These are phyloP conservation scores for Anthracocystis walkeri DNA, from an alignment of 1,284 basidiomycete species.

Conservation along the genomic window DNA sequence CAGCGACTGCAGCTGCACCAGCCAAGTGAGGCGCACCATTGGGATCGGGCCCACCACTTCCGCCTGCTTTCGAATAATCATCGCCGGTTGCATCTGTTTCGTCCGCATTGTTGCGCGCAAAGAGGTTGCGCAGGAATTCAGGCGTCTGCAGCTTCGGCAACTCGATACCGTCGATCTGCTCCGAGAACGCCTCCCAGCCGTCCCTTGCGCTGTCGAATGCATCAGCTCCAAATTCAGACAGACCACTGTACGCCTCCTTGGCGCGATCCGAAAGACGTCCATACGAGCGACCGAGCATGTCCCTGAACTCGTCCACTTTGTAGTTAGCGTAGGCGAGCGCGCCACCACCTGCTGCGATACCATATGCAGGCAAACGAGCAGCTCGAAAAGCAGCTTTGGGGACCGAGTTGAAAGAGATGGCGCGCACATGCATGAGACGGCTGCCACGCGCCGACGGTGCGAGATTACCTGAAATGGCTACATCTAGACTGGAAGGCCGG, in stretches of 20 bases:
- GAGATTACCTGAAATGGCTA: slow-evolving; percentile 10
- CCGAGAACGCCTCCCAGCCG: slow-evolving; percentile 41
- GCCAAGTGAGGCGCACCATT: slow-evolving; percentile 27
- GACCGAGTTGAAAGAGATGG: slow-evolving; percentile 65
- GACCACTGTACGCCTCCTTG: slow-evolving; percentile 45
- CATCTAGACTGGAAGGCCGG: slow-evolving; percentile 23
- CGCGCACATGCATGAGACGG: slow-evolving; percentile 62
- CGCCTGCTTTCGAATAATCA: slow-evolving; percentile 8
- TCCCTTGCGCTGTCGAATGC: slow-evolving; percentile 49
- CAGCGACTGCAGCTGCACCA: slow-evolving; percentile 54
- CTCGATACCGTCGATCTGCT: slow-evolving; percentile 45
- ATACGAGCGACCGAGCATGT: slow-evolving; percentile 42
- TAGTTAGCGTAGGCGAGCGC: slow-evolving; percentile 66
- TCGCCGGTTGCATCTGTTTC: slow-evolving; percentile 14
- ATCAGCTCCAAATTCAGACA: slow-evolving; percentile 53
- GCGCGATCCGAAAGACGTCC: slow-evolving; percentile 40
- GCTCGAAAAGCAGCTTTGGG: slow-evolving; percentile 61
- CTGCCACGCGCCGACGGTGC: slow-evolving; percentile 33
- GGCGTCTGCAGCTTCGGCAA: slow-evolving; percentile 47
- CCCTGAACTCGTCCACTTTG: slow-evolving; percentile 65
- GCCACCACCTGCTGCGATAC: slow-evolving; percentile 61
- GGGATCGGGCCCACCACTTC: slow-evolving; percentile 29
- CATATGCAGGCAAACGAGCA: slow-evolving; percentile 61
- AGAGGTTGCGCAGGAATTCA: slow-evolving; percentile 44
- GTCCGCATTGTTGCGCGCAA: slow-evolving; percentile 17